Evolutionary conservation across 192 early-diverging fungal genomes (phyloP), one percentile per base, ranked within the genome.

Genomic region (Backusella tuberculispora): DNA sequence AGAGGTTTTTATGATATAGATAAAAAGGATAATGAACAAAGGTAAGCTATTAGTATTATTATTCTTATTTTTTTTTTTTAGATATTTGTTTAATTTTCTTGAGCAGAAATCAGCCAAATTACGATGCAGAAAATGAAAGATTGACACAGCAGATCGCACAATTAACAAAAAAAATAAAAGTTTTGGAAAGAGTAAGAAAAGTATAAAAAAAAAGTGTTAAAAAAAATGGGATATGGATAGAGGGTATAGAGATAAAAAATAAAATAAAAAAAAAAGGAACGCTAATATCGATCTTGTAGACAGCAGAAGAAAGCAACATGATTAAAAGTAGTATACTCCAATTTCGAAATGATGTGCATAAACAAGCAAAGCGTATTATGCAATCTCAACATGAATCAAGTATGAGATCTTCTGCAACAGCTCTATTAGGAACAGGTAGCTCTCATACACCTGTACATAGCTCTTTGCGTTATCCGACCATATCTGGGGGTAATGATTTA

Each of bases 271-370:
- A 21, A 21, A 5, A 5, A 19, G 1, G 6, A 19, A 26, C 24
- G 26, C 21, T 60, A 3, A 60, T 6, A 41, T 9, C 15, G 4
- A 37, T n/a, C 29, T 75, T 63, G 12, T 75, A 90, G 88, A 83
- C 90, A 10, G 83, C 85, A 0, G 85, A 90, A 65, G 91, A 93
- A 74, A 88, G 88, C 70, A 87, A 83, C 26, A 82, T 91, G 81
- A 78, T 92, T 40, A 83, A 83, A 73, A 87, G 83, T 65, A 89
- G 87, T 50, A 89, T 93, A 67, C 75, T 93, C 15, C 91, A 93
- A 73, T 90, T 93, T 66, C 83, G 87, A 66, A 88, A 92, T 63
- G 90, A 92, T 83, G 76, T 89, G 3, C 86, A 89, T 45, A 82
- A 78, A 76, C 87, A 88, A 71, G 87, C 83, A 17, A 86, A 86